These are phyloP conservation scores for Dicorynia guianensis DNA, from an alignment of 306 rosid genomes.

Conservation along the genomic window DNA sequence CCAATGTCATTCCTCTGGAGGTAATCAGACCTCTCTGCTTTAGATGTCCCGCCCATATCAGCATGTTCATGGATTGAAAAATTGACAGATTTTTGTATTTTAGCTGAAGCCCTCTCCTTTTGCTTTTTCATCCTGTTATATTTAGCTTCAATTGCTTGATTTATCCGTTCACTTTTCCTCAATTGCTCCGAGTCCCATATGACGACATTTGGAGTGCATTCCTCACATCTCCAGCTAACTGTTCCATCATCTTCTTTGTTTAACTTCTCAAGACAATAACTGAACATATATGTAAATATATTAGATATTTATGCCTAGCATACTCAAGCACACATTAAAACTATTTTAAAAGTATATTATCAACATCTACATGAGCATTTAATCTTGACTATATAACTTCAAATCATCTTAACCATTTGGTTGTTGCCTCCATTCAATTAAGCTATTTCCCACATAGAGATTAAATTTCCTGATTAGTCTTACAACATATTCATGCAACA, in stretches of 20 bases:
- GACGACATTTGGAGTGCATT: slow-evolving; percentile 37
- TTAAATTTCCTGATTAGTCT: no score
- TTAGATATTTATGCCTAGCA: background rate
- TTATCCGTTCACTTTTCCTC: slow-evolving; percentile 45
- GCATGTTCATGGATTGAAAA: background rate
- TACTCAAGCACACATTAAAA: no score
- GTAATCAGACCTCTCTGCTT: slow-evolving; percentile 22
- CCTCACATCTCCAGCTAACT: slow-evolving; percentile 45
- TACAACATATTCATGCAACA: no score
- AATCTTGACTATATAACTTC: no score
- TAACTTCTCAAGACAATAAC: slow-evolving; percentile 41
- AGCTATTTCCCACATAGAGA: no score
- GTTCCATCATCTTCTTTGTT: slow-evolving; percentile 35
- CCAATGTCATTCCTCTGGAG: background rate
- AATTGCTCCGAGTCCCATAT: background rate
- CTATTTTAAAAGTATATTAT: no score
- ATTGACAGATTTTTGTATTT: slow-evolving; percentile 7
- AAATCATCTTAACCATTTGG: no score
- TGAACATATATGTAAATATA: background rate
- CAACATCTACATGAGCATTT: no score
- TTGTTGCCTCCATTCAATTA: no score
- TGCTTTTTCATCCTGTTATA: slow-evolving; percentile 26
- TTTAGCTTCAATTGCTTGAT: slow-evolving; percentile 37
- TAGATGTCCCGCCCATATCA: background rate
- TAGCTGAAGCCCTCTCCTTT: slow-evolving; percentile 1